A percentile compares a stretch with the other conserved stretches of the same genome.
phyloP scores from a whole-genome alignment of 805 yeast species.

The Metschnikowia vanudenii region DNA sequence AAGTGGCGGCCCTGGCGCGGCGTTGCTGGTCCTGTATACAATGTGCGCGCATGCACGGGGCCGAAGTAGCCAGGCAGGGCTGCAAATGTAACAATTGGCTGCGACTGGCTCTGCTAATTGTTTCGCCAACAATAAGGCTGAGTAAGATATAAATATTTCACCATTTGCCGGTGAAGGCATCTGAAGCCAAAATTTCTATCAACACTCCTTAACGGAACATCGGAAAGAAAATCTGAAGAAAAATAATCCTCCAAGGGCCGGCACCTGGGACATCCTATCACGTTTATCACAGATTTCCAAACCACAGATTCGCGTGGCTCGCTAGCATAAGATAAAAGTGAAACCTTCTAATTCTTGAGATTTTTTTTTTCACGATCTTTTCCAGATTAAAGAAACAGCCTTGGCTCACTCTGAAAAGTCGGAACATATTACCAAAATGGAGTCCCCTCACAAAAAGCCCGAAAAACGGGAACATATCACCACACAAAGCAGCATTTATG shows the following conservation, averaged over 20 bases:
- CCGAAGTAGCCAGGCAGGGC: constrained; percentile 3
- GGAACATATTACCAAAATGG: not conserved
- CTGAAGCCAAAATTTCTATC: not conserved
- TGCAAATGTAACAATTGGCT: constrained; percentile 11
- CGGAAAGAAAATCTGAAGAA: too few species aligned
- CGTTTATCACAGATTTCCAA: too few species aligned
- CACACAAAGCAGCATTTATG: constrained; percentile 7
- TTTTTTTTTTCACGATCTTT: too few species aligned
- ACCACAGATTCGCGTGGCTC: too few species aligned
- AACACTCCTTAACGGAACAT: not conserved
- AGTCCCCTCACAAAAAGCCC: not conserved
- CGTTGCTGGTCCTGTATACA: not conserved
- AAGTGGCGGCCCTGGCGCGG: constrained; percentile 1
- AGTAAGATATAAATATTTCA: constrained; percentile 7
- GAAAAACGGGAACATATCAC: constrained; percentile 1
- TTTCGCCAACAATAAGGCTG: constrained; percentile 6
- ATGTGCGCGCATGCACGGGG: not conserved
- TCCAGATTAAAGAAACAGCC: too few species aligned
- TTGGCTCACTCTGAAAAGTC: too few species aligned
- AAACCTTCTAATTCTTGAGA: too few species aligned
- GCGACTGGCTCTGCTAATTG: constrained; percentile 7
- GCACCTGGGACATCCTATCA: not conserved
- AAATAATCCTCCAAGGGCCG: not conserved
- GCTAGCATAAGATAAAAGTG: too few species aligned
- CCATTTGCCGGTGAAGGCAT: not conserved